phyloP scores from a whole-genome alignment of 208 protist genomes.

The Endotrypanum monterogeii region DNA sequence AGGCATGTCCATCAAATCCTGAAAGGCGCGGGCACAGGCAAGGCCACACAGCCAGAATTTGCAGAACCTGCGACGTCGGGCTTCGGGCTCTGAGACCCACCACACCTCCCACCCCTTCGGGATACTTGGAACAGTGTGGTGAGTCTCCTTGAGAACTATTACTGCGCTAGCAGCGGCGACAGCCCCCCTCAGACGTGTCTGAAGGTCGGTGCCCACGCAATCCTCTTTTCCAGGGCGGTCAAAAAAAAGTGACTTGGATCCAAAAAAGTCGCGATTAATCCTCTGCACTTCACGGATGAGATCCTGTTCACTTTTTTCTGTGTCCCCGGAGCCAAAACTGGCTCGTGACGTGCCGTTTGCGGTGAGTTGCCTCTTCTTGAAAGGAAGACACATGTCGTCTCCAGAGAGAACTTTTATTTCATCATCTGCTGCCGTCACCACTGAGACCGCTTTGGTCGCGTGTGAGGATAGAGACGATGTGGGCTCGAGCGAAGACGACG shows the following conservation, averaged over 20 bases:
- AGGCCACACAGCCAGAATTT: conserved; percentile 65
- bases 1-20: conserved; percentile 83
- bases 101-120: conserved; percentile 66
- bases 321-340: conserved; percentile 32
- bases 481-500: not conserved
- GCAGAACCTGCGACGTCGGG: conserved; percentile 48
- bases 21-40: conserved; percentile 43
- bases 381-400: not conserved
- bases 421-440: conserved; percentile 10
- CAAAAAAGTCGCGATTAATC: conserved; percentile 42
- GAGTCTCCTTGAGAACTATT: conserved; percentile 25
- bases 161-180: conserved; percentile 29
- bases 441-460: conserved; percentile 1
- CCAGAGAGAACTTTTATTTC: not conserved
- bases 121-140: conserved; percentile 21
- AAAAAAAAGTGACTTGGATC: conserved; percentile 18
- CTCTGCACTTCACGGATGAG: conserved; percentile 21
- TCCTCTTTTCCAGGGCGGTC: conserved; percentile 2
- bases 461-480: not conserved
- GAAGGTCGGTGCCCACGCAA: conserved; percentile 13
- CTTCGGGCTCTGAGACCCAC: conserved; percentile 73
- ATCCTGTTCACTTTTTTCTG: conserved; percentile 27
- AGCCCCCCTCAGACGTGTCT: conserved; percentile 20
- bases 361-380: conserved; percentile 7
- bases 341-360: conserved; percentile 8